Percentiles rank a stretch among this genome's conserved stretches.
These are phyloP conservation scores for Ceratocystis albifundus DNA, from an alignment of 2,329 filamentous ascomycete genomes.

Conservation along the genomic window DNA sequence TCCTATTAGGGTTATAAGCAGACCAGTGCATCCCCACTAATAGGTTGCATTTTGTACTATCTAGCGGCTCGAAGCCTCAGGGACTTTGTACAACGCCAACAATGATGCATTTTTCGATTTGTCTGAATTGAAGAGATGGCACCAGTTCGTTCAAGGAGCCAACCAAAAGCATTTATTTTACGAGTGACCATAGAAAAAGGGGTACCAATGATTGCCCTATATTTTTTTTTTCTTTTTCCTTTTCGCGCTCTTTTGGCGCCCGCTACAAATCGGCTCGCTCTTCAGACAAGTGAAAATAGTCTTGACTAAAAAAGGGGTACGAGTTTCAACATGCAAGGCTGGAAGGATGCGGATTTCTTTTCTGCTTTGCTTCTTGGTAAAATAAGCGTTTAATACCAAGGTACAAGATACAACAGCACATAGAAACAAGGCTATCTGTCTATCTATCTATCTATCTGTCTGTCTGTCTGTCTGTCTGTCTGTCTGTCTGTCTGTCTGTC, in stretches of 20 bases:
- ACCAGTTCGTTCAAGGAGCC: background rate
- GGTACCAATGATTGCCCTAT: too few species aligned
- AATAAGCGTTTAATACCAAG: background rate
- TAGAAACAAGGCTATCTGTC: too few species aligned
- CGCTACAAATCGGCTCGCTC: background rate
- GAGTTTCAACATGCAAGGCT: slow-evolving; percentile 2
- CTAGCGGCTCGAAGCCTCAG: background rate
- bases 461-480: too few species aligned
- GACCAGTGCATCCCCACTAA: background rate
- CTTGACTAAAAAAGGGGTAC: slow-evolving; percentile 6
- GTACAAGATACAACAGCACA: background rate
- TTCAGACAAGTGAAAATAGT: background rate
- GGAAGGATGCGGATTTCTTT: slow-evolving; percentile 3
- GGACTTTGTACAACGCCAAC: background rate
- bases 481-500: too few species aligned
- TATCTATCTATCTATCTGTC: too few species aligned
- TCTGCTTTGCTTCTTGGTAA: background rate
- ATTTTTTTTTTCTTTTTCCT: too few species aligned
- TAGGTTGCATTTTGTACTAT: background rate
- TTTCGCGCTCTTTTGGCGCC: background rate
- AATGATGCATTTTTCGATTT: background rate
- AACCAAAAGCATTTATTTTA: background rate
- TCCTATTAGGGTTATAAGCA: too few species aligned
- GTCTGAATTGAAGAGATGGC: background rate
- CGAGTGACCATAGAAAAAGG: background rate